Evolutionary conservation across 2,329 filamentous ascomycete species (phyloP).

Genomic region (Trichocomaceae sp.): DNA sequence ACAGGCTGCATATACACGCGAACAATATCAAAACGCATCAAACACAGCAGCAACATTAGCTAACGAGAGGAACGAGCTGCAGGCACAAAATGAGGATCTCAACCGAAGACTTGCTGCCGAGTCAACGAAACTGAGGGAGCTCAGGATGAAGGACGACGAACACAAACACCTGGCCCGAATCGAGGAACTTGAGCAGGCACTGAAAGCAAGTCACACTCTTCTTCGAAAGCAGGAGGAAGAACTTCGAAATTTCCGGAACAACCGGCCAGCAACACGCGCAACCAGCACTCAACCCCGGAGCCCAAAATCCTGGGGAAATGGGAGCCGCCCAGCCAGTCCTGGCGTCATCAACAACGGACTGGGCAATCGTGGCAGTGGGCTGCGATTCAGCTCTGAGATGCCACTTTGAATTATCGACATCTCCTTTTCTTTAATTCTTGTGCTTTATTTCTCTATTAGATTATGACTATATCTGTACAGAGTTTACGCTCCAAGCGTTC

Average conservation of each 20-base stretch:
- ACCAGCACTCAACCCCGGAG: constrained; percentile 40
- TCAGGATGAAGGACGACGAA: constrained; percentile 30
- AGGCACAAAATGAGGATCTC: constrained; percentile 32
- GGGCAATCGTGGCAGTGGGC: constrained; percentile 29
- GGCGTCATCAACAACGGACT: constrained; percentile 27
- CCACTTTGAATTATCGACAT: constrained; percentile 16
- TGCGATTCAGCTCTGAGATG: constrained; percentile 36
- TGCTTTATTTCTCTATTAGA: not conserved
- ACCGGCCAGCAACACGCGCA: constrained; percentile 37
- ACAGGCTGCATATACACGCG: constrained; percentile 41
- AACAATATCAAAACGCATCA: constrained; percentile 44
- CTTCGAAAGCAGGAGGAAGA: constrained; percentile 41
- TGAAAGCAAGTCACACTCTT: constrained; percentile 33
- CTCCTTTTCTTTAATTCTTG: not conserved
- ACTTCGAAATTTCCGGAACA: constrained; percentile 38
- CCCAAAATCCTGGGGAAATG: constrained; percentile 28
- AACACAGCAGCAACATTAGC: constrained; percentile 37
- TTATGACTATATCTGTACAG: not conserved
- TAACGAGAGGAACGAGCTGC: constrained; percentile 32
- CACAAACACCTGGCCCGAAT: constrained; percentile 32
- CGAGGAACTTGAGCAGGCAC: constrained; percentile 31
- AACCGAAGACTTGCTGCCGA: constrained; percentile 33
- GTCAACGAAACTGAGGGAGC: constrained; percentile 31
- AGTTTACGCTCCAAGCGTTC: not conserved
- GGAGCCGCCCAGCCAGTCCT: constrained; percentile 37